Conservation (phyloP, 768 basidiomycete species). For the Leccinellum albellum region DNA sequence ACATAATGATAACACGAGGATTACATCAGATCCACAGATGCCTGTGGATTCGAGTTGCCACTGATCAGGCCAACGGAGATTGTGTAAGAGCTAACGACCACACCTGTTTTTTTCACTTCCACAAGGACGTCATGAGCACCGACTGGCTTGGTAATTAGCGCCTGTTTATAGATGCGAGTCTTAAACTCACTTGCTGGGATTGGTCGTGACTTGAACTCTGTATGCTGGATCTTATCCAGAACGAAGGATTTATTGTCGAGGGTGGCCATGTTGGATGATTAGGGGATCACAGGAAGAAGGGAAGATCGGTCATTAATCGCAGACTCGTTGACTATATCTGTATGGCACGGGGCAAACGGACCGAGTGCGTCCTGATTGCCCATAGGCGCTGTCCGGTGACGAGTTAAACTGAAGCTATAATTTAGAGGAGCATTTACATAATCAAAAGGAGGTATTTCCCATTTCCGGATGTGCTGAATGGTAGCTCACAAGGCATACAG, state of each 20-base stretch:
- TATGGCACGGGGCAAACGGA: constrained; percentile 2
- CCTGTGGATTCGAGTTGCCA: constrained; percentile 40
- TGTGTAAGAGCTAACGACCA: constrained; percentile 15
- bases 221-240: constrained; percentile 61
- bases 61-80: constrained; percentile 10
- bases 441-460: neutral
- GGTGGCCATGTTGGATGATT: constrained; percentile 43
- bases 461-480: neutral
- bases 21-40: constrained; percentile 88
- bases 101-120: constrained; percentile 88
- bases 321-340: neutral
- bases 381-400: neutral
- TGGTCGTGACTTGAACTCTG: constrained; percentile 69
- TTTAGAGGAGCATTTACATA: too few relatives aligned
- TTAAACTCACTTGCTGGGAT: constrained; percentile 60
- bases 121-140: constrained; percentile 78
- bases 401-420: neutral
- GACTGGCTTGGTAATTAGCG: constrained; percentile 38
- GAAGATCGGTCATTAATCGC: neutral
- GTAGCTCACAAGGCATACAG: neutral
- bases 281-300: neutral
- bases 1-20: constrained; percentile 5
- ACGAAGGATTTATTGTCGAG: constrained; percentile 75
- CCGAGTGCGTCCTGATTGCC: neutral
- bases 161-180: neutral